Base-by-base conservation (phyloP, 495 filamentous ascomycete genomes). In the Halenospora varia region DNA sequence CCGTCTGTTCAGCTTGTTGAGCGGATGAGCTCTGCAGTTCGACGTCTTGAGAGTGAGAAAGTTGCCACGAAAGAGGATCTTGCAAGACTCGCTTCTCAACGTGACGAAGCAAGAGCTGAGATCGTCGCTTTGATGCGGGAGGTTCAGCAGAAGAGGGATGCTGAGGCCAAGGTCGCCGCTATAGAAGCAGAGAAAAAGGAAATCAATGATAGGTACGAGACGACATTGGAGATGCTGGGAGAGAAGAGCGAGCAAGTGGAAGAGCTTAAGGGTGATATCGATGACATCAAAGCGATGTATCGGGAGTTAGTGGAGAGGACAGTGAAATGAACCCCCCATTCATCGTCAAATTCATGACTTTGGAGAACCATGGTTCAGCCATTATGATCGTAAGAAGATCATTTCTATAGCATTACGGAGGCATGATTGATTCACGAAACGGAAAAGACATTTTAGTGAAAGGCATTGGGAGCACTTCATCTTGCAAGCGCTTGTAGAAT, bases 191-290 rank as follows among this genome's bases (percentile, higher is more conserved):
- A 87, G 58, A 70, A 92, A 17, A 71, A 71, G 49, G 85, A 85
- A 47, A 70, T 89, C 55, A 78, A 83, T 61, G 73, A 80, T 61
- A 76, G 93, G 62, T 96, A 97, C 67, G 83, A 92, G 70, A 94
- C 91, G 1, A 93, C 89, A 45, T 75, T 98, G 42, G 92, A 97
- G 76, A 87, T 98, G 87, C 71, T 97, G 40, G 94, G 94, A 10
- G 94, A 98, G 81, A 96, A 95, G 83, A 96, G 89, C 67, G 94
- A 97, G 78, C 72, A 84, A 68, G 91, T 96, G 13, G 90, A 96
- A 61, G 93, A 97, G 77, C 74, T 99, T 51, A 81, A 82, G 69
- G 86, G 86, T 29, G 94, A 97, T 78, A 88, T 97, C 53, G 77
- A 81, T 50, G 94, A 97, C 77, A 76, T 97, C 66, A 98, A 98